Evolutionary conservation across 129 eudicot genomes (phyloP).

Genomic region (Scalesia atractyloides): DNA sequence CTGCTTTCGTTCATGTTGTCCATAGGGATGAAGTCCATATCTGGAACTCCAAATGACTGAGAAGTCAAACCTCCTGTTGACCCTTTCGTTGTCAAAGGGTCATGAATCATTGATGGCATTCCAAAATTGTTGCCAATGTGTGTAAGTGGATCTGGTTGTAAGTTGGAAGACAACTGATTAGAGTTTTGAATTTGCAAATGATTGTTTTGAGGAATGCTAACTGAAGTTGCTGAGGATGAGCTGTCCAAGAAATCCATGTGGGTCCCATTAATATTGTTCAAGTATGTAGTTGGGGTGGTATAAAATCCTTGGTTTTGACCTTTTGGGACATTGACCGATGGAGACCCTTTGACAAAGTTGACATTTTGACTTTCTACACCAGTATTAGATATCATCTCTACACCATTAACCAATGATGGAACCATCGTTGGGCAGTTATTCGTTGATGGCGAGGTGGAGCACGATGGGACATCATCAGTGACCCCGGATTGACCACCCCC

Average conservation of each 20-base stretch:
- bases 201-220: slow-evolving; percentile 72
- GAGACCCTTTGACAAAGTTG: slow-evolving; percentile 23
- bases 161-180: slow-evolving; percentile 60
- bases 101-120: slow-evolving; percentile 64
- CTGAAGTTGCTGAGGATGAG: slow-evolving; percentile 93
- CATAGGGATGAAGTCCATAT: slow-evolving; percentile 77
- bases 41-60: slow-evolving; percentile 95
- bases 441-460: slow-evolving; percentile 93
- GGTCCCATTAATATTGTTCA: slow-evolving; percentile 46
- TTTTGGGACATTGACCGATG: slow-evolving; percentile 59
- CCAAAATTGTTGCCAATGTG: slow-evolving; percentile 17
- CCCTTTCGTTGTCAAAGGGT: slow-evolving; percentile 58
- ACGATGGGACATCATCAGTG: slow-evolving; percentile 85
- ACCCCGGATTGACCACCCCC: slow-evolving; percentile 11
- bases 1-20: slow-evolving; percentile 68
- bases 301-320: slow-evolving; percentile 68
- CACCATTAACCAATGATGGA: slow-evolving; percentile 48
- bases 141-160: slow-evolving; percentile 56
- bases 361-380: slow-evolving; percentile 52
- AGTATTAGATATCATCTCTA: slow-evolving; percentile 48
- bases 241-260: slow-evolving; percentile 88
- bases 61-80: slow-evolving; percentile 61
- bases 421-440: slow-evolving; percentile 60
- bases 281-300: slow-evolving; percentile 57
- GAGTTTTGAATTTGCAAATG: slow-evolving; percentile 47